Conservation (phyloP, 2,329 filamentous ascomycete genomes). For the Fusarium sp. region DNA sequence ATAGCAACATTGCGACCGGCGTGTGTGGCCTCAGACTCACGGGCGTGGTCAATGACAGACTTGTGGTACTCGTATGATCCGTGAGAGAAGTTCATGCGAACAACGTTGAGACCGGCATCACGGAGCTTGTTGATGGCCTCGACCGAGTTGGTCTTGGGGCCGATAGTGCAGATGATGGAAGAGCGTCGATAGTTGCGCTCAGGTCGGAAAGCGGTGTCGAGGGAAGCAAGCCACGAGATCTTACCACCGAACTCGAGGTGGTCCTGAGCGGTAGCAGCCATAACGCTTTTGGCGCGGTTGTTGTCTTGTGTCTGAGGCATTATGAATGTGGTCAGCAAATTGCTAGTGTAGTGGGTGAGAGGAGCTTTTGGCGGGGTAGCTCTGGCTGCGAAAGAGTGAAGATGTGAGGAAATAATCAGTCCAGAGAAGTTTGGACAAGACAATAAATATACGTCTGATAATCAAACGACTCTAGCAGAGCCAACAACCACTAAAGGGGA, state of each 20-base stretch:
- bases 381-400: conserved; percentile 36
- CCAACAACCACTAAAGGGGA: conserved; percentile 16
- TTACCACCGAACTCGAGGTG: conserved; percentile 84
- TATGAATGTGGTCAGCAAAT: conserved; percentile 47
- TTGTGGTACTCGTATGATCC: conserved; percentile 92
- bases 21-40: conserved; percentile 84
- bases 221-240: conserved; percentile 76
- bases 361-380: conserved; percentile 43
- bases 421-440: conserved; percentile 25
- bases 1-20: conserved; percentile 92
- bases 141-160: conserved; percentile 98
- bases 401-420: conserved; percentile 27
- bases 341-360: conserved; percentile 18
- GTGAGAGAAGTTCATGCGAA: conserved; percentile 99
- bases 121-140: conserved; percentile 97
- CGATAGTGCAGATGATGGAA: conserved; percentile 99
- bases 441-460: conserved; percentile 44
- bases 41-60: conserved; percentile 96
- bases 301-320: conserved; percentile 55
- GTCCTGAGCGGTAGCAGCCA: conserved; percentile 81
- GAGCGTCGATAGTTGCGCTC: conserved; percentile 94
- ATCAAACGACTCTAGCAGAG: conserved; percentile 28
- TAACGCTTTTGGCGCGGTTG: conserved; percentile 59
- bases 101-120: conserved; percentile 92
- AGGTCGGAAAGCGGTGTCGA: conserved; percentile 91